Evolutionary conservation across 345 rosid genomes (phyloP), one percentile per base, ranked within the genome.

Genomic region (Salix exigua): DNA sequence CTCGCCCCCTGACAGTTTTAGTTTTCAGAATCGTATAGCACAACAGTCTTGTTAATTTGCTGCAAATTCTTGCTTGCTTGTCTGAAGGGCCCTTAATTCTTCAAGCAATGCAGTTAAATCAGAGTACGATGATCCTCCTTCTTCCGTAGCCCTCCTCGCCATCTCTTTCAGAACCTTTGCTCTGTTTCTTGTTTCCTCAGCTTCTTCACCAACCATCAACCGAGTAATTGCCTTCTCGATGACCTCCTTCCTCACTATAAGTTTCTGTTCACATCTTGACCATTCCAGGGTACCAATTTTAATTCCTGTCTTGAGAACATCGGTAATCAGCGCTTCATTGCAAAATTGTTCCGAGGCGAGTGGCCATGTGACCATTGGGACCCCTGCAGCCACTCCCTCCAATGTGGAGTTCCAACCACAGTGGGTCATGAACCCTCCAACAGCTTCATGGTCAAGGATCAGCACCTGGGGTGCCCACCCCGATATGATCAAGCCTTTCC

Each of bases 391-490:
- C 1, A 90, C 73, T 1, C 83, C 90, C 70, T 91, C 90, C 1
- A 91, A 72, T 35, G 83, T 79, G 0, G 88, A 89, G 83, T 91
- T 91, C 93, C 90, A 88, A 1, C 91, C 88, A 0, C 91, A 91
- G 3, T 88, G 91, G 0, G 88, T 88, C 79, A 91, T 77, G 31
- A 91, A 89, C n/a, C 85, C 91, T 21, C 89, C 91, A 0, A 84
- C 71, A 0, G 89, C 85, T 72, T 75, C 79, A 70, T 91, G 91
- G 7, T 85, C 88, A 23, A 91, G 91, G 69, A 91, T 88, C 65
- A 89, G 18, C 21, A 90, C 82, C 53, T 91, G 92, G 0, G 92
- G 92, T 0, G 88, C 90, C 92, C 97, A 91, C 3, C 90, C 94
- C 11, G 81, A 75, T 61, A 90, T 85, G 19, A 89, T 82, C 3